Percentiles rank a stretch among this genome's conserved stretches.
phyloP scores from a whole-genome alignment of 768 basidiomycete species.

The Mycena filopes region DNA sequence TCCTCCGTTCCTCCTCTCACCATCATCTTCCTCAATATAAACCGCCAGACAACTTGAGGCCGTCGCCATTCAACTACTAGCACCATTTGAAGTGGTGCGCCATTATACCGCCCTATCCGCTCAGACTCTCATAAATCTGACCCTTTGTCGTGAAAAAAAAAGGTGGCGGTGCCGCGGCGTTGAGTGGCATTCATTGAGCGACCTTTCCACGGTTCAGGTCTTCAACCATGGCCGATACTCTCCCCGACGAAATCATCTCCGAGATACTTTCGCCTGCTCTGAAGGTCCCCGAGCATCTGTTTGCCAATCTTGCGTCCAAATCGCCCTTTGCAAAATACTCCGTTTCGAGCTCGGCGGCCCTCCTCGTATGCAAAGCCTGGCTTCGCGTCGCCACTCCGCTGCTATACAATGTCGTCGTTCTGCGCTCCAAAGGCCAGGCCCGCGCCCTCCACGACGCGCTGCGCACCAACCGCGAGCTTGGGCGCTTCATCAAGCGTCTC shows the following conservation, averaged over 20 bases:
- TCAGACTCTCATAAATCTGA: too few species aligned
- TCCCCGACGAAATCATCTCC: slow-evolving; percentile 14
- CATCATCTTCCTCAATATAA: too few species aligned
- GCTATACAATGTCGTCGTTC: neutral
- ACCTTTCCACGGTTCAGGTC: too few species aligned
- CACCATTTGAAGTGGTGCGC: too few species aligned
- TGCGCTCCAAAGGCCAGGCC: neutral
- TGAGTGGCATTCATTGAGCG: too few species aligned
- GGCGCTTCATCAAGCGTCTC: neutral
- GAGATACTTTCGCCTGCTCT: neutral
- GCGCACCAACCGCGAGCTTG: neutral
- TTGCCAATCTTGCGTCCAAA: neutral
- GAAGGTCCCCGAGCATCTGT: neutral
- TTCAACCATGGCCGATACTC: neutral
- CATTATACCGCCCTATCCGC: too few species aligned
- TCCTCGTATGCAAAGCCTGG: neutral
- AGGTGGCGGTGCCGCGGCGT: too few species aligned
- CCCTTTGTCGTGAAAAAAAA: too few species aligned
- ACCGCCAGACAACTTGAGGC: too few species aligned
- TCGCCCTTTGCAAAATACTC: neutral
- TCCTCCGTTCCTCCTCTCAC: too few species aligned
- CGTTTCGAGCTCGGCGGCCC: neutral
- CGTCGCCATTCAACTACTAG: too few species aligned
- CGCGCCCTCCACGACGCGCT: neutral
- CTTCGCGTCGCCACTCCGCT: neutral